Conservation (phyloP, 1,139 yeast genomes). For the Candida pseudocylindracea region DNA sequence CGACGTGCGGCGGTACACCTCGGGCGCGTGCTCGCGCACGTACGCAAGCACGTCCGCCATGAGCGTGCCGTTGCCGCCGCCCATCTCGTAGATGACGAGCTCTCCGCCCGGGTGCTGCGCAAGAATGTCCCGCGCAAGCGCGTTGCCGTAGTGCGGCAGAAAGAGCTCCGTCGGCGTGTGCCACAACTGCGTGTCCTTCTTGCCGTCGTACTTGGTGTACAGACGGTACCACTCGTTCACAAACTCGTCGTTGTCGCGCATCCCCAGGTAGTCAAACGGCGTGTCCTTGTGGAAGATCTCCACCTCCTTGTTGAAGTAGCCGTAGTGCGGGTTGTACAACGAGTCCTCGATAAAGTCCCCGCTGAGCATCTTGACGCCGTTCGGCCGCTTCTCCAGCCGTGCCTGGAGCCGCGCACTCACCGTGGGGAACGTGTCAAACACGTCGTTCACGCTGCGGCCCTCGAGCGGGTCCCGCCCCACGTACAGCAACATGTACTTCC, state of each 20-base stretch:
- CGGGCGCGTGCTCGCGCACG: conserved; percentile 42
- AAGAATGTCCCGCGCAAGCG: conserved; percentile 52
- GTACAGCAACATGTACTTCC: no score
- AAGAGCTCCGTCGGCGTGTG: conserved; percentile 81
- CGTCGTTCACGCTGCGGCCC: no score
- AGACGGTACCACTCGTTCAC: conserved; percentile 45
- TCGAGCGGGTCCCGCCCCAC: no score
- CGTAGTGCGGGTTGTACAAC: conserved; percentile 59
- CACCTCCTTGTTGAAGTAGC: conserved; percentile 61
- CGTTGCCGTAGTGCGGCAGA: conserved; percentile 69
- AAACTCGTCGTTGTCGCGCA: conserved; percentile 48
- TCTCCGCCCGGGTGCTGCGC: conserved; percentile 49
- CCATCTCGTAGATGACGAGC: conserved; percentile 63
- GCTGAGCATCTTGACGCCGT: conserved; percentile 40
- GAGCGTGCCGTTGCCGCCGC: conserved; percentile 79
- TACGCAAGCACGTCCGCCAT: conserved; percentile 62
- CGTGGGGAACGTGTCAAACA: no score
- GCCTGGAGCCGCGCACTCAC: no score
- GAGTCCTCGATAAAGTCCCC: conserved; percentile 76
- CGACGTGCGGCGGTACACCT: conserved; percentile 41
- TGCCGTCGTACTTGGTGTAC: conserved; percentile 32
- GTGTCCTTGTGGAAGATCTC: conserved; percentile 47
- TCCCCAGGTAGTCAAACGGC: conserved; percentile 36
- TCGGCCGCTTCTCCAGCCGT: conserved; percentile 31
- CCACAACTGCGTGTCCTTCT: conserved; percentile 50